A percentile compares a stretch with the other conserved stretches of the same genome.
These are phyloP conservation scores for Acanthamoeba polyphaga DNA, from an alignment of 208 protist genomes.

Conservation along the genomic window DNA sequence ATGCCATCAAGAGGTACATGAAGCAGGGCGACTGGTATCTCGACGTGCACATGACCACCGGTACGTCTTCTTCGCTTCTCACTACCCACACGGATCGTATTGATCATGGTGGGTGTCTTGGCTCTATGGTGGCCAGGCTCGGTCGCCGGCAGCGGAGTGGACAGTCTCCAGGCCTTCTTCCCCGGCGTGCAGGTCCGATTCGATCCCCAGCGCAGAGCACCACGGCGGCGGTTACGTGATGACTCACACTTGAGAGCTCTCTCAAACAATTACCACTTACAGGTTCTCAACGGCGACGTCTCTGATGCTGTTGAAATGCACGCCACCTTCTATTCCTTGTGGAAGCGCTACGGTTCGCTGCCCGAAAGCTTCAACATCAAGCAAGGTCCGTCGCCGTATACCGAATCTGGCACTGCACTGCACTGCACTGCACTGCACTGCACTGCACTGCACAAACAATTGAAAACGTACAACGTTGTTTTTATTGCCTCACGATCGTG, in stretches of 20 bases:
- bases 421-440: too few species aligned
- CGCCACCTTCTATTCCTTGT: slow-evolving; percentile 89
- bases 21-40: slow-evolving; percentile 87
- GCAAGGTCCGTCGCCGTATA: not conserved
- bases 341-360: slow-evolving; percentile 89
- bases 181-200: slow-evolving; percentile 37
- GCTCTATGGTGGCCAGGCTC: not conserved
- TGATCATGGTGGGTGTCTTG: not conserved
- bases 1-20: slow-evolving; percentile 76
- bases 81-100: not conserved
- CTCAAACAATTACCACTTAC: not conserved
- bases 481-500: not conserved
- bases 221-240: too few species aligned
- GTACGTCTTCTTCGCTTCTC: not conserved
- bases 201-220: not conserved
- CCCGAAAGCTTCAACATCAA: slow-evolving; percentile 90
- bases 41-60: slow-evolving; percentile 87
- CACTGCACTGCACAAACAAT: too few species aligned
- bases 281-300: slow-evolving; percentile 88
- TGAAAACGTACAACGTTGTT: too few species aligned
- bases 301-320: slow-evolving; percentile 85
- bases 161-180: slow-evolving; percentile 85
- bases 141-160: slow-evolving; percentile 83
- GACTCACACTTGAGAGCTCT: not conserved
- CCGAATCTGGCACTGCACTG: too few species aligned